These are phyloP conservation scores for Plasmodium knowlesi DNA, from an alignment of 169 alveolate species.

Conservation along the genomic window DNA sequence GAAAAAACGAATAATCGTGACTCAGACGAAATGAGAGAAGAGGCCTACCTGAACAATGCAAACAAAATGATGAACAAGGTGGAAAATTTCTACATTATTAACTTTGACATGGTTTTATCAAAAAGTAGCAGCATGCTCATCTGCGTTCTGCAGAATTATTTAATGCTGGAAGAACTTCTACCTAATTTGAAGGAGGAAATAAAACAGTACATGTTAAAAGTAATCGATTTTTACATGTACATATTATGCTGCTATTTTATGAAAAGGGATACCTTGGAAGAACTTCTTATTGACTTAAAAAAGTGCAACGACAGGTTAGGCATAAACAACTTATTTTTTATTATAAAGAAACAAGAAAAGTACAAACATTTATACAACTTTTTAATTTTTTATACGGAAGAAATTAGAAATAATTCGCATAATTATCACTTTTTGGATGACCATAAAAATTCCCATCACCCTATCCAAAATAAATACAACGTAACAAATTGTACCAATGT, in stretches of 20 bases:
- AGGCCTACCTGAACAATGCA: neutral
- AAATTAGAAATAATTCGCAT: conserved; percentile 22
- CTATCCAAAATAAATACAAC: conserved; percentile 10
- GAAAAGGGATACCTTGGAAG: conserved; percentile 55
- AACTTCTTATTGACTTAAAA: conserved; percentile 23
- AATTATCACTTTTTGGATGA: conserved; percentile 5
- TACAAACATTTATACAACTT: conserved; percentile 31
- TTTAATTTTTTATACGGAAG: conserved; percentile 26
- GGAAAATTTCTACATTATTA: conserved; percentile 42
- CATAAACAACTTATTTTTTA: conserved; percentile 46
- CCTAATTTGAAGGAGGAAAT: conserved; percentile 55
- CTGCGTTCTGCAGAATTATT: conserved; percentile 28
- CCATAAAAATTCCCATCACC: neutral
- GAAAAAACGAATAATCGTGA: neutral
- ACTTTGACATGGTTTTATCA: conserved; percentile 50
- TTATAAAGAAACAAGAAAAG: conserved; percentile 61
- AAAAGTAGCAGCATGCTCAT: conserved; percentile 35
- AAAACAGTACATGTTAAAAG: conserved; percentile 45
- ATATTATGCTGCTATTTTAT: conserved; percentile 43
- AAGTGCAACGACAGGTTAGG: conserved; percentile 23
- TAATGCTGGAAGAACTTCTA: conserved; percentile 19
- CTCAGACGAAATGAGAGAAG: neutral
- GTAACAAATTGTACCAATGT: conserved; percentile 9
- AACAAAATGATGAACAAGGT: neutral
- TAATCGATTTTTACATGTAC: conserved; percentile 61